Evolutionary conservation across 768 basidiomycete species (phyloP), one percentile per base, ranked within the genome.

Genomic region (Lactarius pseudohatsudake): DNA sequence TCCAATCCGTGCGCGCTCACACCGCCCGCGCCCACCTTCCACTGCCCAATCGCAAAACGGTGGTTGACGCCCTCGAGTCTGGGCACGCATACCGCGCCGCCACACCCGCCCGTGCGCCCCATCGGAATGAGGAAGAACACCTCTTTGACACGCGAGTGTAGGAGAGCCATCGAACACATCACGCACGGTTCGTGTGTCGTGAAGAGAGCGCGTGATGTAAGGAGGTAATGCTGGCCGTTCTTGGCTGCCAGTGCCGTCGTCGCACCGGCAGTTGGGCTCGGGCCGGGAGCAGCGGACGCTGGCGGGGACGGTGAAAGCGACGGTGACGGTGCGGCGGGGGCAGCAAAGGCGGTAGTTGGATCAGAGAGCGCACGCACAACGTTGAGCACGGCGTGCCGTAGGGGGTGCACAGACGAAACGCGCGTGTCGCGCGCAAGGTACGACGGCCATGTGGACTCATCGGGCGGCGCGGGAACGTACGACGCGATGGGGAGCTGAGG

Each of bases 101-200:
- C 93, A 67, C 93, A 94, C 0, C 96, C 96, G 32, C 97, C 96
- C 0, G 93, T 95, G 61, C 81, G 78, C 0, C 81, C 77, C 86
- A 91, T 92, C 0, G 89, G 84, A 30, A 85, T 74, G 40, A 98
- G 74, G 73, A 88, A 87, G 74, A 92, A 83, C 7, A 98, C 84
- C 67, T 94, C 88, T 72, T 90, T 89, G 64, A 98, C 93, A n/a
- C 97, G 86, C 1, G 92, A 95, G 76, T 99, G 97, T 7, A 97
- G 79, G 26, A 98, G 78, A 2, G 95, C 93, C 97, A 99, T 99
- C 72, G 88, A 86, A 76, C 97, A 99, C 93, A 98, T 94, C 64
- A 99, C 84, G 72, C 97, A 99, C 0, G 97, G 97, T 72, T 99
- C 97, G 77, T 99, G 96, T 11, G 94, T 93, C 61, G 87, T 85